Conservation (phyloP, 2,329 filamentous ascomycete genomes). For the Penicillium sp. region DNA sequence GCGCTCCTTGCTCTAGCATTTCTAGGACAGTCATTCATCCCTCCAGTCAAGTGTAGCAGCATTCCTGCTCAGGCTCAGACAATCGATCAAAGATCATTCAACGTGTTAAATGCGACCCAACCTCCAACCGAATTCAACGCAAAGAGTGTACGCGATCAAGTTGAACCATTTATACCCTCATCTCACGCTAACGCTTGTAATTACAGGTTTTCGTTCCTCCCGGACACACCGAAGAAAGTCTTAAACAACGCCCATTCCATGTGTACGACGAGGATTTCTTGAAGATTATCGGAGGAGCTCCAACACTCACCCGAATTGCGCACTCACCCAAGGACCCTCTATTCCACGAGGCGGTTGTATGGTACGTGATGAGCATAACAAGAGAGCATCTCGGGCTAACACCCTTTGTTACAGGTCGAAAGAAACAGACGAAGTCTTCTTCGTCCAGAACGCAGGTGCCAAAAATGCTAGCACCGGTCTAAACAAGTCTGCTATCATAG, state of each 20-base stretch:
- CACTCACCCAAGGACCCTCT: neutral
- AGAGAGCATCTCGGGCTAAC: neutral
- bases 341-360: neutral
- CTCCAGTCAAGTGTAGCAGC: neutral
- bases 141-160: neutral
- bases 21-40: neutral
- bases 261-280: neutral
- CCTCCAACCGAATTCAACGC: constrained; percentile 15
- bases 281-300: neutral
- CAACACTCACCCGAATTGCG: neutral
- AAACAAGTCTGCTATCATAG: neutral
- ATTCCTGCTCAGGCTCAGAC: constrained; percentile 16
- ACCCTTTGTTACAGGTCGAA: neutral
- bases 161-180: neutral
- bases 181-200: neutral
- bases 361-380: neutral
- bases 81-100: constrained; percentile 16
- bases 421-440: constrained; percentile 18
- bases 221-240: neutral
- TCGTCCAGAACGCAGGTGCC: constrained; percentile 18
- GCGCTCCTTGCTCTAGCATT: neutral
- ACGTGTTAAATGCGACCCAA: constrained; percentile 15
- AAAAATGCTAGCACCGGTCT: neutral
- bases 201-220: neutral
- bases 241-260: neutral